Conservation (phyloP, 108 stramenopile species). For the Nannochloropsis gaditana region DNA sequence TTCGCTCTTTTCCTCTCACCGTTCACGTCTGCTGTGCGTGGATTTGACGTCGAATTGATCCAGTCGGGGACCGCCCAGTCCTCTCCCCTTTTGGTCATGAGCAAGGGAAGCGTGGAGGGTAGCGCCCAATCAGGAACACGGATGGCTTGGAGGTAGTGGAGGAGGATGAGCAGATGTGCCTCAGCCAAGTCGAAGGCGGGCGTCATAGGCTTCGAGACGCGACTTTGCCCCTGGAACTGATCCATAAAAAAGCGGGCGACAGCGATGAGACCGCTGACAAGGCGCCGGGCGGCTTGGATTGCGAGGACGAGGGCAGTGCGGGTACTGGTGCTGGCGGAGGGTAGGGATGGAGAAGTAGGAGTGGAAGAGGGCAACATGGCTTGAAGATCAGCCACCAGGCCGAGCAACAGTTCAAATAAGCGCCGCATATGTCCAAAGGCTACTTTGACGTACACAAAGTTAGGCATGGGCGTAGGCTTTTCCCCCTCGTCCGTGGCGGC, state of each 20-base stretch:
- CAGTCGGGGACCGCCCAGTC: background rate
- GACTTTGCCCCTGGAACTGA: background rate
- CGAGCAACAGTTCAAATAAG: background rate
- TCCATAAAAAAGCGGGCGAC: background rate
- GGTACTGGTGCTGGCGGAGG: background rate
- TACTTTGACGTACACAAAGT: background rate
- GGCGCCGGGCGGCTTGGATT: background rate
- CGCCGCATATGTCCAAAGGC: background rate
- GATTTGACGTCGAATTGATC: background rate
- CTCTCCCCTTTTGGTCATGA: background rate
- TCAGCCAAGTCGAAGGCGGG: background rate
- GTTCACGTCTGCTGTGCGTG: background rate
- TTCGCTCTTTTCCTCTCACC: background rate
- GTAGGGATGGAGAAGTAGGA: background rate
- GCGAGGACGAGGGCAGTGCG: background rate
- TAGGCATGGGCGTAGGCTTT: background rate
- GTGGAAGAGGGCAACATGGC: background rate
- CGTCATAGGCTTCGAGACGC: background rate
- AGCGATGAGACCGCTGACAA: background rate
- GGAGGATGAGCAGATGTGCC: background rate
- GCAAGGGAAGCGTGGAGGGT: background rate
- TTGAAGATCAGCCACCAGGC: background rate
- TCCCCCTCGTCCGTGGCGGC: background rate
- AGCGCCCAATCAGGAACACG: background rate
- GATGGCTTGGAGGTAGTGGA: conserved; percentile 10